phyloP scores from a whole-genome alignment of 129 eudicot species.

The Centaurea solstitialis region DNA sequence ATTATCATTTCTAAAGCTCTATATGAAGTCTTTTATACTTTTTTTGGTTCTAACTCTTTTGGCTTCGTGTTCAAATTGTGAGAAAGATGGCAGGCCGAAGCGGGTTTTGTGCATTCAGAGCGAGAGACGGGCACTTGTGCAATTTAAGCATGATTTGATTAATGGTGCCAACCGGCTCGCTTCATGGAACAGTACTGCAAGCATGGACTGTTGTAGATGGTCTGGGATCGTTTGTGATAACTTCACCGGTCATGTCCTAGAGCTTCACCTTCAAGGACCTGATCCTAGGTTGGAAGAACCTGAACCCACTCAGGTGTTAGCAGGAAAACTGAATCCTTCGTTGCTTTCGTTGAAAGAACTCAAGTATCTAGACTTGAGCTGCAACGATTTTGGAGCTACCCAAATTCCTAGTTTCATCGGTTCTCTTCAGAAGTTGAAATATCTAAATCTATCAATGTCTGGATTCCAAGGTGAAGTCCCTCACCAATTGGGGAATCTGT shows the following conservation, averaged over 20 bases:
- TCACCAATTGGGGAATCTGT: conserved; percentile 33
- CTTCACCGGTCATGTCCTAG: conserved; percentile 34
- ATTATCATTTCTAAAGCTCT: background rate
- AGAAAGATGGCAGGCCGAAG: background rate
- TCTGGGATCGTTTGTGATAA: conserved; percentile 28
- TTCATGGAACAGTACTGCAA: conserved; percentile 13
- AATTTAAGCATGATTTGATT: conserved; percentile 16
- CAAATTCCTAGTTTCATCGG: conserved; percentile 18
- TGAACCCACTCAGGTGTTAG: background rate
- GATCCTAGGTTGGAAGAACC: background rate
- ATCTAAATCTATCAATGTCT: conserved; percentile 18
- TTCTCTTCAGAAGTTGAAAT: background rate
- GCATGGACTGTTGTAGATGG: conserved; percentile 35
- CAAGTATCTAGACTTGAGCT: conserved; percentile 32
- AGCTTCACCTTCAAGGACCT: conserved; percentile 37
- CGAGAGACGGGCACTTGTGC: conserved; percentile 26
- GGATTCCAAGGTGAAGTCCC: conserved; percentile 23
- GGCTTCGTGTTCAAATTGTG: background rate
- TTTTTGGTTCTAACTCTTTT: background rate
- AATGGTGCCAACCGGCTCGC: conserved; percentile 15
- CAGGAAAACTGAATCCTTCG: conserved; percentile 31
- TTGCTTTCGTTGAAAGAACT: conserved; percentile 27
- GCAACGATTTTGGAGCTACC: conserved; percentile 16
- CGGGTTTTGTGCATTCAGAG: conserved; percentile 4
- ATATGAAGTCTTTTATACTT: background rate